Conservation (phyloP, 2,329 filamentous ascomycete species). For the Ceratocystis papillata region DNA sequence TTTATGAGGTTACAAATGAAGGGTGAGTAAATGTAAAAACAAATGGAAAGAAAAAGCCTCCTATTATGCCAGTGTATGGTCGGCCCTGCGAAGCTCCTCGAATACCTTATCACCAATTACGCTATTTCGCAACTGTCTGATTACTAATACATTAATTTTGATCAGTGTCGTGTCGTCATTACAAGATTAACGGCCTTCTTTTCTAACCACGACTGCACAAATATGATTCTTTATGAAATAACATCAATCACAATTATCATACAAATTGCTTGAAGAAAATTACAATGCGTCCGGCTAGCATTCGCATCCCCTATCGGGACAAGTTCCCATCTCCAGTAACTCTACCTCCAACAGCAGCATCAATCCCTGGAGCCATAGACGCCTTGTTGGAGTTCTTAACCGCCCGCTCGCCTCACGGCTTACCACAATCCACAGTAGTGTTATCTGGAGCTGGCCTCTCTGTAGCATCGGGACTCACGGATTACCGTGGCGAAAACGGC, state of each 20-base stretch:
- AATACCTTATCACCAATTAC: background rate
- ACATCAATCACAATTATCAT: background rate
- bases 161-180: background rate
- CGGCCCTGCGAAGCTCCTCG: background rate
- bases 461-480: conserved; percentile 81
- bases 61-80: no score
- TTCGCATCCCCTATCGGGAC: conserved; percentile 85
- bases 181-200: background rate
- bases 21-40: no score
- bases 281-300: conserved; percentile 56
- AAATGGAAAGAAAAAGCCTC: no score
- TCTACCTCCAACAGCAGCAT: conserved; percentile 60
- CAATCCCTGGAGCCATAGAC: conserved; percentile 59
- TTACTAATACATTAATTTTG: conserved; percentile 15
- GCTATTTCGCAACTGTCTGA: conserved; percentile 2
- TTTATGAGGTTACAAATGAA: no score
- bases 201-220: background rate
- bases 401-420: conserved; percentile 42
- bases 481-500: conserved; percentile 81
- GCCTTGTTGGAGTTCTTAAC: conserved; percentile 69
- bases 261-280: background rate
- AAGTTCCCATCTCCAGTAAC: conserved; percentile 65
- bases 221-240: background rate
- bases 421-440: conserved; percentile 37
- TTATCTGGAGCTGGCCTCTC: conserved; percentile 82